Evolutionary conservation across 1,139 yeast genomes (phyloP), one percentile per base, ranked within the genome.

Genomic region (Yamadazyma conglobata): DNA sequence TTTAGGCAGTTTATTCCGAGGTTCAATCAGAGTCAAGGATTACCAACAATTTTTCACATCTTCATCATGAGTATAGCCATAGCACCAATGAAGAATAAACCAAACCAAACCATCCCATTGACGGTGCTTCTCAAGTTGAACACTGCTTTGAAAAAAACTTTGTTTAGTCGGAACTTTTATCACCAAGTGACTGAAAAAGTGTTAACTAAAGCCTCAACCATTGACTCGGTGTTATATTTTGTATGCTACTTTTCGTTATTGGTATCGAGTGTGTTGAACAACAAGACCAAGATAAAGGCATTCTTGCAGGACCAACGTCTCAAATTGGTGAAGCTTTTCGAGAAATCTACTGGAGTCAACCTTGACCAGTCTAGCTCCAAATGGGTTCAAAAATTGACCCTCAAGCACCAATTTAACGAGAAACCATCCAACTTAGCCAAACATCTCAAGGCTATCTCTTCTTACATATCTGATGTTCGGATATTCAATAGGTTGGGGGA

Each of bases 401-500:
- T 30, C 10, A 10, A 24, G 11, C 19, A 26, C 15, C 17, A 27
- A 5, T 24, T 31, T 6, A 27, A 34, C 9, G 42, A 38, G 2
- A 44, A 39, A 15, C 41, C 45, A 25, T 56, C 66, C 15, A 42
- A 48, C 11, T 43, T 62, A 24, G 72, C 73, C 0, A 53, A 49
- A 2, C 70, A 67, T 43, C 54, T 73, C 34, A 61, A 62, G 37
- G 44, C 52, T 2, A 52, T 74, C 15, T 70, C 75, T 8, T 52
- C 64, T 1, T 75, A 74, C 42, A 39, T 74, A 4, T 57, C 79
- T 3, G 80, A 74, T 40, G 52, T 74, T 9, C 57, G 81, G 31
- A 74, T 74, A 28, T 75, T 75, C 54, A 67, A 70, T 46, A 55
- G 81, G 36, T 60, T 74, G 46, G 70, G 75, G 33, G 78, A 72